Conservation (phyloP, 352 stramenopile genomes). For the Pythium catenulatum region DNA sequence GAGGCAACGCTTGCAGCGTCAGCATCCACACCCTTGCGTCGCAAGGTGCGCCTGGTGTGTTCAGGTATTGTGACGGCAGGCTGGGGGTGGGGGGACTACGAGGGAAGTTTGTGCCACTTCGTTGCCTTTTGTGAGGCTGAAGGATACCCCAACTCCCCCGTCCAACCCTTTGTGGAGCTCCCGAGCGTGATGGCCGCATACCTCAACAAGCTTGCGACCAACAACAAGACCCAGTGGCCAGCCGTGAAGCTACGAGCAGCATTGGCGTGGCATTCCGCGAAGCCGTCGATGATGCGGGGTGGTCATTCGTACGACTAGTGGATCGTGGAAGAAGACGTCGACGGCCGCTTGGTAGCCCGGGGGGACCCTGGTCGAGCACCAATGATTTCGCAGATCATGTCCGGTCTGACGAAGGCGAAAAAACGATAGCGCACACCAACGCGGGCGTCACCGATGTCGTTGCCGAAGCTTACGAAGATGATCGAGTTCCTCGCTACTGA, state of each 20-base stretch:
- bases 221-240: neutral
- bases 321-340: neutral
- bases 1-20: too few relatives aligned
- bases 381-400: constrained; percentile 2
- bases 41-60: too few relatives aligned
- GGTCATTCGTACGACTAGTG: neutral
- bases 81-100: constrained; percentile 48
- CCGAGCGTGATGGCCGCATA: constrained; percentile 43
- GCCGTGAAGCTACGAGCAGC: neutral
- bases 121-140: constrained; percentile 38
- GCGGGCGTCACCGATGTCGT: neutral
- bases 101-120: constrained; percentile 46
- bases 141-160: constrained; percentile 38
- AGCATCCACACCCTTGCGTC: too few relatives aligned
- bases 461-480: neutral
- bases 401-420: neutral
- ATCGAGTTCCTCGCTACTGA: neutral
- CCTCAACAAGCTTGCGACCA: constrained; percentile 38
- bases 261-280: neutral
- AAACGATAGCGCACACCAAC: neutral
- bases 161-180: constrained; percentile 49
- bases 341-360: neutral
- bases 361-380: neutral
- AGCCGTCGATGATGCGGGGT: neutral
- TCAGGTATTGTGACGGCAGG: too few relatives aligned